Evolutionary conservation across 2,329 filamentous ascomycete genomes (phyloP).

Genomic region (Penicillium capsulatum): DNA sequence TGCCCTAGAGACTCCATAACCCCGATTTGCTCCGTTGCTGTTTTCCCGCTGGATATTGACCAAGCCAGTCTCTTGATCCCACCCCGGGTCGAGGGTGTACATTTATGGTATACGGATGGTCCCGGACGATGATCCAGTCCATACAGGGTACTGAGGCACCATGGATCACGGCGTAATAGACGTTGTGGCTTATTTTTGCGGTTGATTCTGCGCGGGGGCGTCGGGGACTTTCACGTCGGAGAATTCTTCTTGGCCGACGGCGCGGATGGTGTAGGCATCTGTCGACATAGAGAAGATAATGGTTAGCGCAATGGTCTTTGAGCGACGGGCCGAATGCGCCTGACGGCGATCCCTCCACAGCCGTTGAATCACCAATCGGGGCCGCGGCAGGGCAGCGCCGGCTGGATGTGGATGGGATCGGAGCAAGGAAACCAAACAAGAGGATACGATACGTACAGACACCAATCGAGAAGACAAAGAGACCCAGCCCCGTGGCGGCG

Average conservation of each 20-base stretch:
- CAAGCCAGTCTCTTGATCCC: constrained; percentile 1
- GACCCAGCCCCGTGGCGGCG: constrained; percentile 69
- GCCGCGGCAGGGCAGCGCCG: no score
- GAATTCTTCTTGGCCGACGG: constrained; percentile 94
- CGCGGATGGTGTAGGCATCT: constrained; percentile 71
- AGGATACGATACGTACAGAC: constrained; percentile 70
- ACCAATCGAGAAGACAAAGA: constrained; percentile 70
- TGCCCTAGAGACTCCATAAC: constrained; percentile 23
- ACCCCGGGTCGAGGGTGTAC: constrained; percentile 4
- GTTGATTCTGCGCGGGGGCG: constrained; percentile 45
- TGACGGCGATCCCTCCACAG: neutral
- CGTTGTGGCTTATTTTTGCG: constrained; percentile 23
- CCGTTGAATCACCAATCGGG: no score
- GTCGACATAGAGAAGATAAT: neutral
- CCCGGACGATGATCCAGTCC: neutral
- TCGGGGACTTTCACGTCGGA: constrained; percentile 90
- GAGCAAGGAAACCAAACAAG: neutral
- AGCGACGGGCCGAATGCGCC: no score
- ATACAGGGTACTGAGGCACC: neutral
- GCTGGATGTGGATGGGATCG: neutral
- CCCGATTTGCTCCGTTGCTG: constrained; percentile 21
- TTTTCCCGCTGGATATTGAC: constrained; percentile 5
- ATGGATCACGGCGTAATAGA: neutral
- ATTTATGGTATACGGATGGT: constrained; percentile 16
- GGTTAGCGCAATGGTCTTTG: constrained; percentile 5